Conservation (phyloP, 192 early-diverging fungal genomes). For the Helicostylum pulchrum region DNA sequence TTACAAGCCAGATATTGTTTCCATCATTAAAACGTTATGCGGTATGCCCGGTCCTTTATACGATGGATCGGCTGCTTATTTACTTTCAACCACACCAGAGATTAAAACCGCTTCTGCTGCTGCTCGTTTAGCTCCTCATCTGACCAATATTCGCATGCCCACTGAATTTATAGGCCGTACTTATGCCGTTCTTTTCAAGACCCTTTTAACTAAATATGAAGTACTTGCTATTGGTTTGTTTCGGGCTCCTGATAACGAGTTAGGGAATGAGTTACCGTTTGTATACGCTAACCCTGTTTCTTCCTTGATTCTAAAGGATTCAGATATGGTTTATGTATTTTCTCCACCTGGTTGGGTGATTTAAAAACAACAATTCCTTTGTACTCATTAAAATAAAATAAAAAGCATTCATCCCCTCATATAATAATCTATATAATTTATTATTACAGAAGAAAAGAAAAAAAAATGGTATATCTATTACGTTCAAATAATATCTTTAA, state of each 20-base stretch:
- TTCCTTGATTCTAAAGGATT: constrained; percentile 45
- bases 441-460: no score
- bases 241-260: constrained; percentile 34
- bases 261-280: constrained; percentile 60
- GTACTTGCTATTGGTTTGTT: constrained; percentile 54
- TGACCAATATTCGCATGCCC: constrained; percentile 43
- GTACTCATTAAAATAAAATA: no score
- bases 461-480: not conserved
- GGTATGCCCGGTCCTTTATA: constrained; percentile 37
- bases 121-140: constrained; percentile 26
- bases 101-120: not conserved
- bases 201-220: constrained; percentile 44
- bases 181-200: constrained; percentile 47
- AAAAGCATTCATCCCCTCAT: no score
- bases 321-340: constrained; percentile 50
- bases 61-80: not conserved
- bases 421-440: no score
- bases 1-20: constrained; percentile 52
- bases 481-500: constrained; percentile 10
- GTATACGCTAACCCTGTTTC: constrained; percentile 65
- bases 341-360: no score
- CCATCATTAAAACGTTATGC: constrained; percentile 56
- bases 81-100: not conserved
- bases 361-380: no score
- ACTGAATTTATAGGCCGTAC: constrained; percentile 44